Conservation (phyloP, 192 early-diverging fungal genomes). For the Coemansia sp. region DNA sequence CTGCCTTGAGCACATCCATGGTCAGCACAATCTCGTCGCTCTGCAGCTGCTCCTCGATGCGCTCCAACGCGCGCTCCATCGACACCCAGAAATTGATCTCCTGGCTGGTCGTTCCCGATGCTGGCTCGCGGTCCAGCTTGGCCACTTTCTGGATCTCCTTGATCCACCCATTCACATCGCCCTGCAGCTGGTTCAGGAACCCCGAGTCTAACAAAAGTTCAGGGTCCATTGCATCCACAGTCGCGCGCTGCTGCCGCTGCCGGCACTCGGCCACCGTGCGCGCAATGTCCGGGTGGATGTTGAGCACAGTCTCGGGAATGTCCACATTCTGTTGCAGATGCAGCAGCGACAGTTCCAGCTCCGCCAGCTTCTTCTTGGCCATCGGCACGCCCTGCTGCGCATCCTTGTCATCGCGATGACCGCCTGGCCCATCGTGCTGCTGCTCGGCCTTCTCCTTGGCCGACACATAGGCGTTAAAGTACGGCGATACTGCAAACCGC, state of each 20-base stretch:
- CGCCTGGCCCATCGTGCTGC: slow-evolving; percentile 46
- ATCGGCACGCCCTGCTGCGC: slow-evolving; percentile 76
- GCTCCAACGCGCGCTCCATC: slow-evolving; percentile 91
- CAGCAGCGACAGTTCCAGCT: slow-evolving; percentile 91
- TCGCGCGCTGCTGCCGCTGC: slow-evolving; percentile 61
- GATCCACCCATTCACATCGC: slow-evolving; percentile 97
- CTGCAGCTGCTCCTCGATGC: slow-evolving; percentile 93
- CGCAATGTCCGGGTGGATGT: slow-evolving; percentile 81
- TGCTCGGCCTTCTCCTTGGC: slow-evolving; percentile 64
- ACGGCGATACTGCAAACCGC: slow-evolving; percentile 90
- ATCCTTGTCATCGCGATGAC: slow-evolving; percentile 62
- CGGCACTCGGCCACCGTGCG: slow-evolving; percentile 69
- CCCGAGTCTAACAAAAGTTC: slow-evolving; percentile 74
- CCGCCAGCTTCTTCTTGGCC: slow-evolving; percentile 98
- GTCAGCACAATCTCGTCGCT: slow-evolving; percentile 88
- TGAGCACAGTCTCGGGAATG: slow-evolving; percentile 89
- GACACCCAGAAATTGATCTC: slow-evolving; percentile 99
- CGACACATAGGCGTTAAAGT: slow-evolving; percentile 91
- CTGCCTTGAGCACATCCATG: slow-evolving; percentile 90
- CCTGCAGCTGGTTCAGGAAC: slow-evolving; percentile 92
- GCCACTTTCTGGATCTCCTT: slow-evolving; percentile 99
- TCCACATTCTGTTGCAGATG: slow-evolving; percentile 98
- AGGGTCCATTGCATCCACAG: slow-evolving; percentile 72
- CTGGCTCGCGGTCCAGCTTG: slow-evolving; percentile 87
- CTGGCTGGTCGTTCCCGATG: slow-evolving; percentile 88